Evolutionary conservation across 2,329 filamentous ascomycete species (phyloP).

Genomic region (Macrophomina tecta): DNA sequence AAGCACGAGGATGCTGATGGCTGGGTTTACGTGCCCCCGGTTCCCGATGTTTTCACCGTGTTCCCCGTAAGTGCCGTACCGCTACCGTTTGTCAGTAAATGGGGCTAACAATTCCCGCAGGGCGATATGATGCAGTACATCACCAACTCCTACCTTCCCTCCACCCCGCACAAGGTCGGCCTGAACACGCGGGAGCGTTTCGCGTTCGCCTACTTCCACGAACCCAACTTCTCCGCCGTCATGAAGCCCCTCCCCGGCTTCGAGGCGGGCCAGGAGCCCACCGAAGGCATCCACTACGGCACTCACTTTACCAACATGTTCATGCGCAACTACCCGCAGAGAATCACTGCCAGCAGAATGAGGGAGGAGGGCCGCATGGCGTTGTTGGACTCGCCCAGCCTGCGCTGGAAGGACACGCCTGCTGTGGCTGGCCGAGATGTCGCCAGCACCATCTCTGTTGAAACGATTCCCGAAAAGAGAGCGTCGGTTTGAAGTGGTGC

Average conservation of each 20-base stretch:
- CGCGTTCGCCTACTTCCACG: slow-evolving; percentile 60
- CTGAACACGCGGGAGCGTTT: slow-evolving; percentile 57
- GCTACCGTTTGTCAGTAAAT: neutral
- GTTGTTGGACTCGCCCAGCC: slow-evolving; percentile 8
- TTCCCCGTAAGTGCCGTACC: slow-evolving; percentile 50
- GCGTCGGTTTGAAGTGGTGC: neutral
- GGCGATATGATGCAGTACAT: slow-evolving; percentile 62
- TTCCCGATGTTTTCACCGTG: slow-evolving; percentile 54
- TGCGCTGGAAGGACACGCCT: neutral
- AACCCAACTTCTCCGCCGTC: slow-evolving; percentile 57
- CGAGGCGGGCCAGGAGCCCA: slow-evolving; percentile 9
- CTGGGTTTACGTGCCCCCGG: slow-evolving; percentile 58
- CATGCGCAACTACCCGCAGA: slow-evolving; percentile 56
- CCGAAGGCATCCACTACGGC: slow-evolving; percentile 57
- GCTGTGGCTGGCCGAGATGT: neutral
- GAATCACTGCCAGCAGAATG: slow-evolving; percentile 51
- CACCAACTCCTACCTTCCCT: slow-evolving; percentile 53
- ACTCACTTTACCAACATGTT: slow-evolving; percentile 61
- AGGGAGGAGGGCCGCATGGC: slow-evolving; percentile 29
- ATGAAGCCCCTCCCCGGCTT: slow-evolving; percentile 52
- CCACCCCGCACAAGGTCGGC: slow-evolving; percentile 59
- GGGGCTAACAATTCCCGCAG: slow-evolving; percentile 30
- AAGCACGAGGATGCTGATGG: slow-evolving; percentile 52
- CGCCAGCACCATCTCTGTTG: neutral
- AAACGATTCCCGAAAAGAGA: neutral